These are phyloP conservation scores for Sporothrix brasiliensis DNA, from an alignment of 2,329 filamentous ascomycete genomes.

Conservation along the genomic window DNA sequence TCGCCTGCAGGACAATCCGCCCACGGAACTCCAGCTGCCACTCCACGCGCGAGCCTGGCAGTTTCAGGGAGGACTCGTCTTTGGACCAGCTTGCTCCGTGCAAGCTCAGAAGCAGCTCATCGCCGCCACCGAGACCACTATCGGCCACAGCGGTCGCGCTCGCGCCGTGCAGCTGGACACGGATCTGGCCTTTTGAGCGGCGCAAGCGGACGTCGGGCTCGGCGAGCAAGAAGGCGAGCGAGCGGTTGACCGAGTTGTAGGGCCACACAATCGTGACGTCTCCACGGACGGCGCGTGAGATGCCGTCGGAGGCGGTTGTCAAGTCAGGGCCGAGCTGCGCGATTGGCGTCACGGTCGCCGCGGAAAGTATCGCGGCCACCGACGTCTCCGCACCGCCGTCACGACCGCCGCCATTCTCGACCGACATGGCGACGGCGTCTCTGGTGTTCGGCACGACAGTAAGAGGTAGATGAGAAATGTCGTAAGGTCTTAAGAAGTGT, in stretches of 20 bases:
- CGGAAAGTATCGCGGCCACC: conserved; percentile 33
- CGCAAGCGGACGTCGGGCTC: conserved; percentile 84
- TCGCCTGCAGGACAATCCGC: conserved; percentile 54
- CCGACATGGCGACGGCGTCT: conserved; percentile 2
- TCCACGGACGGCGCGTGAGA: conserved; percentile 60
- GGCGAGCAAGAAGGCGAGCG: conserved; percentile 77
- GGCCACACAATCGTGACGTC: conserved; percentile 88
- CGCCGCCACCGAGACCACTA: conserved; percentile 73
- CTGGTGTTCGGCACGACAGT: neutral
- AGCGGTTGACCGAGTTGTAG: conserved; percentile 75
- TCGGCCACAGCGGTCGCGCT: conserved; percentile 70
- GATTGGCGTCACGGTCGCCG: conserved; percentile 48
- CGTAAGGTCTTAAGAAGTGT: neutral
- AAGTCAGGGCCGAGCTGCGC: conserved; percentile 58
- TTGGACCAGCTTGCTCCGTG: conserved; percentile 68
- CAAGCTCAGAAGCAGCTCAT: conserved; percentile 70
- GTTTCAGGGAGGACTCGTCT: conserved; percentile 51
- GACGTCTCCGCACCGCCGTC: conserved; percentile 33
- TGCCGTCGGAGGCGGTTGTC: conserved; percentile 41
- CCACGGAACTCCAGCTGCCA: conserved; percentile 62
- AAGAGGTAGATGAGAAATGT: neutral
- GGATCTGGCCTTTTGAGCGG: conserved; percentile 75
- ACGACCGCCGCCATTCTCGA: conserved; percentile 35
- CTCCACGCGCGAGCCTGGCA: conserved; percentile 56
- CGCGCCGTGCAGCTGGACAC: conserved; percentile 71